Evolutionary conservation across 2,329 filamentous ascomycete genomes (phyloP), one percentile per base, ranked within the genome.

Genomic region (Xylariaceae sp.): DNA sequence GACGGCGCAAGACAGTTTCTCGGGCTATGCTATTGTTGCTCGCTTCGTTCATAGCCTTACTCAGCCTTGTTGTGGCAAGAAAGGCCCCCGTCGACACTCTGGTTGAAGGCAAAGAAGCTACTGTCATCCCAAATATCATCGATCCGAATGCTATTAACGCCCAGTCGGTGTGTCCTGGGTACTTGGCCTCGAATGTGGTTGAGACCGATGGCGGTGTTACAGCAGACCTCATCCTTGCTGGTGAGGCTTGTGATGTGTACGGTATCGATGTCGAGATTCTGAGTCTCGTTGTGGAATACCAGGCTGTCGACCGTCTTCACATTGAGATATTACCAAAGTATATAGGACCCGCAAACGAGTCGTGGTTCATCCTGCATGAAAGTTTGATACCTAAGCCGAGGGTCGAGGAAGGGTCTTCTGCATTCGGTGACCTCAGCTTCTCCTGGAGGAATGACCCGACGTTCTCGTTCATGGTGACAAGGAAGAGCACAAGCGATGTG

Each of bases 171-270:
- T 89, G 85, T 54, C 82, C 83, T 1, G 85, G 85, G 12, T 89
- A 89, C 64, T 71, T 59, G 19, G 84, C 83, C 2, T 75, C 72
- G 15, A 79, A 84, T 56, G 69, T 87, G 12, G 60, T 68, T 38
- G 63, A 70, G 38, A 76, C 67, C 0, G 56, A 62, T 28, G 68
- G 66, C 37, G 78, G 78, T 8, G 65, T 93, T 39, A 85, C 78
- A 1, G 89, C 87, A 2, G 74, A 85, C 49, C 69, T 95, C 36
- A 73, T 65, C 3, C 73, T 94, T 9, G 84, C 84, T 7, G 87
- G 87, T 0, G 55, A 69, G 9, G 71, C 83, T 4, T 93, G 88
- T 68, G 85, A 91, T 61, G 76, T 80, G 17, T 94, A 91, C 49
- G 88, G 89, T 0, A 83, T 74, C 7, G 89, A 94, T 57, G 68